A percentile compares a stretch with the other conserved stretches of the same genome.
Evolutionary conservation across 495 filamentous ascomycete genomes (phyloP).

Genomic region (Aspergillus coremiiformis): DNA sequence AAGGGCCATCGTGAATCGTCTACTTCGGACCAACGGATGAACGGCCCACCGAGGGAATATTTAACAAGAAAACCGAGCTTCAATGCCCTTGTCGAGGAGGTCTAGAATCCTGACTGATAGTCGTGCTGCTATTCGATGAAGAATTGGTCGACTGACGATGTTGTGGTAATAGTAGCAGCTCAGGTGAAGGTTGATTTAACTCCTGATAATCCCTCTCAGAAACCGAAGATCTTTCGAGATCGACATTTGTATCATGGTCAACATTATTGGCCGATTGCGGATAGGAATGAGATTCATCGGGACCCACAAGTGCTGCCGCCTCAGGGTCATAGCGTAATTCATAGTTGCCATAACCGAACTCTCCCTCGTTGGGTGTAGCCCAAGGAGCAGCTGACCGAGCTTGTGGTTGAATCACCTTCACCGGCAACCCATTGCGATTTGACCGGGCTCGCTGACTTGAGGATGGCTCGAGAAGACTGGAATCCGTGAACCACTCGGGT

Average conservation of each 20-base stretch:
- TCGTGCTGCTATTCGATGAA: background rate
- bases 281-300: conserved; percentile 12
- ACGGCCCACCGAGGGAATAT: background rate
- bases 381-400: conserved; percentile 34
- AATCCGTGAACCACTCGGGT: conserved; percentile 24
- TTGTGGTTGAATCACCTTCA: conserved; percentile 37
- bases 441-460: conserved; percentile 10
- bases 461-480: conserved; percentile 11
- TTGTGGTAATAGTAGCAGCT: background rate
- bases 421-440: conserved; percentile 20
- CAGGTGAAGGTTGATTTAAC: background rate
- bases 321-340: conserved; percentile 41
- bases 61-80: background rate
- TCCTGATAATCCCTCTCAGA: background rate
- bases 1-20: background rate
- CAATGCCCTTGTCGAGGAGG: background rate
- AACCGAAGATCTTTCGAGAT: background rate
- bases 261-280: background rate
- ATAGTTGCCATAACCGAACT: conserved; percentile 20
- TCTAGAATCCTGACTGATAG: background rate
- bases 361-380: conserved; percentile 27
- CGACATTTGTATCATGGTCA: background rate
- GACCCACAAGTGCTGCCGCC: conserved; percentile 35
- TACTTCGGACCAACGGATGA: background rate
- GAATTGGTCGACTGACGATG: background rate